Conservation (phyloP, 164 flowering plant species). For the Vitis rotundifolia region DNA sequence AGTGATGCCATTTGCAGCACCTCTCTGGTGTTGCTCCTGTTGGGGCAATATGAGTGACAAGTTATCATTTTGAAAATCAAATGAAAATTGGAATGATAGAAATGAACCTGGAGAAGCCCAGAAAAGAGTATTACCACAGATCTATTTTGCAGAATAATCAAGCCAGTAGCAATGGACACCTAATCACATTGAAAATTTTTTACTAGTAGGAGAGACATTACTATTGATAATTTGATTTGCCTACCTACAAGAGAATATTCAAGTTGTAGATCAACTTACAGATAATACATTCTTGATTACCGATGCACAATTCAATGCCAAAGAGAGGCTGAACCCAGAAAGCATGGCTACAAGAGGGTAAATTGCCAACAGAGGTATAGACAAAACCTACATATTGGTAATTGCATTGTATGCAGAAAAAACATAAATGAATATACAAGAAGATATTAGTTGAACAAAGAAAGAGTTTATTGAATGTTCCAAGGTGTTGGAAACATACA, state of each 20-base stretch:
- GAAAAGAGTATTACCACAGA: conserved; percentile 53
- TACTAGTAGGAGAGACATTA: too few relatives aligned
- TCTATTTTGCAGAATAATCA: conserved; percentile 55
- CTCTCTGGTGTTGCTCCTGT: conserved; percentile 75
- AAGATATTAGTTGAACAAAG: too few relatives aligned
- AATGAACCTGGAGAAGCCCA: neutral
- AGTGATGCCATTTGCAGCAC: conserved; percentile 83
- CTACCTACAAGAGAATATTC: neutral
- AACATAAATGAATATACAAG: neutral
- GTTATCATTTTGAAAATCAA: neutral
- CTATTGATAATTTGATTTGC: too few relatives aligned
- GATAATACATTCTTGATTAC: conserved; percentile 28
- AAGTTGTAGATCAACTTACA: conserved; percentile 20
- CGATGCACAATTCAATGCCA: conserved; percentile 39
- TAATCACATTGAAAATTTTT: conserved; percentile 11
- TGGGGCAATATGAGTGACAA: neutral
- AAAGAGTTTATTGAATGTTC: neutral
- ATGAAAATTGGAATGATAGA: neutral
- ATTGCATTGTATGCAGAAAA: neutral
- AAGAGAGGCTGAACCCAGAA: conserved; percentile 29
- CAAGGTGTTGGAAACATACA: conserved; percentile 17
- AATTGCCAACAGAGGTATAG: conserved; percentile 35
- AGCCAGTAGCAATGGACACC: conserved; percentile 47
- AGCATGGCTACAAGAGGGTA: conserved; percentile 36
- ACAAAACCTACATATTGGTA: conserved; percentile 25